A percentile compares a stretch with the other conserved stretches of the same genome.
These are phyloP conservation scores for Castanea crenata DNA, from an alignment of 306 rosid species.

Conservation along the genomic window DNA sequence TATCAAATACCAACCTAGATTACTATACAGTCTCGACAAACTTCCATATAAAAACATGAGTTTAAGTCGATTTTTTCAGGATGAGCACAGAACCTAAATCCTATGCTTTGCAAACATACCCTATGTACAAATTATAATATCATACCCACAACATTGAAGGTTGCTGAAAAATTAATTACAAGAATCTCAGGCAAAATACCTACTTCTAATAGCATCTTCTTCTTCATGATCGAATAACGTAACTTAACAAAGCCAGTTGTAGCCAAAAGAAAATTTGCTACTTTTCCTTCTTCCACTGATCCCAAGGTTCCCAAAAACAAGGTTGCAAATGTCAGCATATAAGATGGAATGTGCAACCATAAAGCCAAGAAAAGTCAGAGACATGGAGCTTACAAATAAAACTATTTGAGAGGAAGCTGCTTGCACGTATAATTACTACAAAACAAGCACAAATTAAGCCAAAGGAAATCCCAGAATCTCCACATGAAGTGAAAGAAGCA, in stretches of 20 bases:
- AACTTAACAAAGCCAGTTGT: slow-evolving; percentile 71
- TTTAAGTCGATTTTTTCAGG: neutral
- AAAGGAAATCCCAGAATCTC: slow-evolving; percentile 40
- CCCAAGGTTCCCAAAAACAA: slow-evolving; percentile 25
- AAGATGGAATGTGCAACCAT: slow-evolving; percentile 2
- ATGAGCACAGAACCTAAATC: neutral
- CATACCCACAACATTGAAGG: neutral
- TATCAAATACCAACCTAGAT: neutral
- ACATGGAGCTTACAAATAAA: slow-evolving; percentile 70
- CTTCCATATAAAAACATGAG: neutral
- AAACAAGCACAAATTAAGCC: slow-evolving; percentile 52
- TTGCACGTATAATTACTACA: slow-evolving; percentile 69
- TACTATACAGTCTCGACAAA: neutral
- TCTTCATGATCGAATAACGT: slow-evolving; percentile 55
- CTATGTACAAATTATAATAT: neutral
- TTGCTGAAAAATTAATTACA: slow-evolving; percentile 11
- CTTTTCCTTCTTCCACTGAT: slow-evolving; percentile 99
- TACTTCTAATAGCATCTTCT: slow-evolving; percentile 59
- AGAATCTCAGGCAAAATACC: slow-evolving; percentile 31
- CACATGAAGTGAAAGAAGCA: slow-evolving; percentile 40
- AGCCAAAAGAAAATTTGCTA: slow-evolving; percentile 89
- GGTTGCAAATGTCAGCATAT: slow-evolving; percentile 19
- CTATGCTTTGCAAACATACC: neutral
- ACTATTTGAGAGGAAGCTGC: slow-evolving; percentile 92
- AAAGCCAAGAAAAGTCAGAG: neutral